Conservation (phyloP, 805 yeast genomes). For the Lachancea fermentati region DNA sequence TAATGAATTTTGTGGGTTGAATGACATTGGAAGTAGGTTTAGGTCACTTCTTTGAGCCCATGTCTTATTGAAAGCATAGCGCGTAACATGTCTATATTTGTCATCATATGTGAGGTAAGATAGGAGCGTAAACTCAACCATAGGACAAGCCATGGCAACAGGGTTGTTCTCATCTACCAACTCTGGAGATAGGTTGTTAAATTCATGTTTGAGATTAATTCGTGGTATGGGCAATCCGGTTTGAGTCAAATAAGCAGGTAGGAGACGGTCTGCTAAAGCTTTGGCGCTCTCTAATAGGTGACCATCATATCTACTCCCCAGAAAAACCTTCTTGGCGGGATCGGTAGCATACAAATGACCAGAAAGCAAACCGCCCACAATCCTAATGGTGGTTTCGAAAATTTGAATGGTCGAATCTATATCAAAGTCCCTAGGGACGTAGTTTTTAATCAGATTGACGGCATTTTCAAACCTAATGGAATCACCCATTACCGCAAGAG, state of each 20-base stretch:
- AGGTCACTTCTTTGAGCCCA: slow-evolving; percentile 63
- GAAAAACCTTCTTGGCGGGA: slow-evolving; percentile 36
- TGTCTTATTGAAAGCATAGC: slow-evolving; percentile 56
- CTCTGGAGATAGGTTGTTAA: slow-evolving; percentile 37
- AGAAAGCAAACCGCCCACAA: slow-evolving; percentile 75
- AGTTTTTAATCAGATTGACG: slow-evolving; percentile 36
- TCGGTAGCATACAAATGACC: slow-evolving; percentile 68
- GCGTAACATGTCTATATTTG: slow-evolving; percentile 57
- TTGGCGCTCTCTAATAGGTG: slow-evolving; percentile 64
- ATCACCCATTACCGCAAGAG: slow-evolving; percentile 68
- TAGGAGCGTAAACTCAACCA: slow-evolving; percentile 72
- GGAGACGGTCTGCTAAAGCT: slow-evolving; percentile 66
- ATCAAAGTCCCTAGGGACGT: slow-evolving; percentile 40
- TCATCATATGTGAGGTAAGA: slow-evolving; percentile 72
- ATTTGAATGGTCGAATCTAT: slow-evolving; percentile 75
- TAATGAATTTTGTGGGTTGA: slow-evolving; percentile 51
- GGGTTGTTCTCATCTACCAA: slow-evolving; percentile 67
- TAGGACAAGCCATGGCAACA: slow-evolving; percentile 81
- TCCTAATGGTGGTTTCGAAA: slow-evolving; percentile 78
- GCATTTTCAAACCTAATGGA: slow-evolving; percentile 46
- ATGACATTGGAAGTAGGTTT: slow-evolving; percentile 71
- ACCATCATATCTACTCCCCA: slow-evolving; percentile 53
- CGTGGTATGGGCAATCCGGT: slow-evolving; percentile 75
- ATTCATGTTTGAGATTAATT: slow-evolving; percentile 57
- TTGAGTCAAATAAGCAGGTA: slow-evolving; percentile 63